A percentile compares a stretch with the other conserved stretches of the same genome.
phyloP scores from a whole-genome alignment of 495 filamentous ascomycete genomes.

The Monascus purpureus region DNA sequence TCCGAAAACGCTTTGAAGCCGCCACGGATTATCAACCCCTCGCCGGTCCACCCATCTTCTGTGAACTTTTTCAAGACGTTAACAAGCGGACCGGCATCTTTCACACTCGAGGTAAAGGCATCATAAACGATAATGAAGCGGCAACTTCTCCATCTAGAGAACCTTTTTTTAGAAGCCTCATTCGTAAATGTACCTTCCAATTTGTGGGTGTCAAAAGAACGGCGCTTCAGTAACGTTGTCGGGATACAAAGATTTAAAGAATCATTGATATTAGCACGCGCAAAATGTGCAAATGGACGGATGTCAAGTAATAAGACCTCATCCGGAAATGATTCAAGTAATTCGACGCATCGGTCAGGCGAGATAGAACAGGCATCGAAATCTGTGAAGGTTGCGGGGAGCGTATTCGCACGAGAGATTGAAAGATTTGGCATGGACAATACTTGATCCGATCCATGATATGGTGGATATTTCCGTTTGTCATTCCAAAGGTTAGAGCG shows the following conservation, averaged over 20 bases:
- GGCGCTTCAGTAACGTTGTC: conserved; percentile 81
- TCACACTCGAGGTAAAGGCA: conserved; percentile 53
- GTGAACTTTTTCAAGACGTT: conserved; percentile 90
- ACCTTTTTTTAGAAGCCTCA: conserved; percentile 55
- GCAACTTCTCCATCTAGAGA: conserved; percentile 59
- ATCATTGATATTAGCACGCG: conserved; percentile 54
- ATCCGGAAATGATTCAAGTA: conserved; percentile 43
- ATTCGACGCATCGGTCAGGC: conserved; percentile 46
- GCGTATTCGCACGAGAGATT: no score
- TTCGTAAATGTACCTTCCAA: conserved; percentile 76
- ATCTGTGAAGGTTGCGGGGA: conserved; percentile 8
- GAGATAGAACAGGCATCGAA: conserved; percentile 27
- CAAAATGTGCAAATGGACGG: conserved; percentile 71
- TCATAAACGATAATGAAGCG: conserved; percentile 82
- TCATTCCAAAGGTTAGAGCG: no score
- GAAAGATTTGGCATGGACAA: no score
- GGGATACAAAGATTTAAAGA: conserved; percentile 92
- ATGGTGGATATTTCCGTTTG: no score
- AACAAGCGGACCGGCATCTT: conserved; percentile 60
- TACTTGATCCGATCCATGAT: no score
- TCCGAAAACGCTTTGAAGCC: conserved; percentile 37
- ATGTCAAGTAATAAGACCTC: conserved; percentile 73
- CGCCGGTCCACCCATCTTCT: conserved; percentile 67
- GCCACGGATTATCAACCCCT: conserved; percentile 54
- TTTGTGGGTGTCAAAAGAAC: conserved; percentile 84